These are phyloP conservation scores for Tanacetum coccineum DNA, from an alignment of 129 eudicot genomes.

Conservation along the genomic window DNA sequence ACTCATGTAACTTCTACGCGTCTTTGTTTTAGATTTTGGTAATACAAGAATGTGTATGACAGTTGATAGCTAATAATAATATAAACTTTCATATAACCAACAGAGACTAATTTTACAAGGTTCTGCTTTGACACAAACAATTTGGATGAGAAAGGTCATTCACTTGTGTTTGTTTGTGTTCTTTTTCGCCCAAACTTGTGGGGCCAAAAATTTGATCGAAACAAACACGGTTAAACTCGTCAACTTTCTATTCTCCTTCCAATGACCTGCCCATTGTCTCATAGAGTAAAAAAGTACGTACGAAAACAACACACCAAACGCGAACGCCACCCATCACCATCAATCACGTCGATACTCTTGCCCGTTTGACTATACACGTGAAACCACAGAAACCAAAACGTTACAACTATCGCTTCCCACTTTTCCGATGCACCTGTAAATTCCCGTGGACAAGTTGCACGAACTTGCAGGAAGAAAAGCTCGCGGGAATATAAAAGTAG, in stretches of 20 bases:
- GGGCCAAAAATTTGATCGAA: conserved; percentile 40
- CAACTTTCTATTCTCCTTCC: conserved; percentile 63
- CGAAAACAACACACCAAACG: conserved; percentile 40
- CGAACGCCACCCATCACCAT: conserved; percentile 42
- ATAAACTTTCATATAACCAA: background rate
- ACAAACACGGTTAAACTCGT: conserved; percentile 26
- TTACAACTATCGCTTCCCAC: conserved; percentile 49
- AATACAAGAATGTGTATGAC: too few relatives aligned
- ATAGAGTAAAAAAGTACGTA: conserved; percentile 51
- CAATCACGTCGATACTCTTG: conserved; percentile 35
- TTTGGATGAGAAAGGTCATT: background rate
- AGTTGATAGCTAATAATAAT: too few relatives aligned
- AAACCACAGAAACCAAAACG: conserved; percentile 45
- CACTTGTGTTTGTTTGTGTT: background rate
- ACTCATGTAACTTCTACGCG: too few relatives aligned
- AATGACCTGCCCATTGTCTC: conserved; percentile 64
- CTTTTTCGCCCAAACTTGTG: conserved; percentile 8
- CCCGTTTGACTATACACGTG: conserved; percentile 31
- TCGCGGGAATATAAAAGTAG: conserved; percentile 61
- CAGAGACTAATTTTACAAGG: background rate
- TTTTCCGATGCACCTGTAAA: conserved; percentile 56
- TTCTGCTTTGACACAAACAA: background rate
- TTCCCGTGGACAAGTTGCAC: conserved; percentile 65
- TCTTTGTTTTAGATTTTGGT: too few relatives aligned
- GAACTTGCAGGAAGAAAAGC: conserved; percentile 64